Evolutionary conservation across 2,329 filamentous ascomycete genomes (phyloP).

Genomic region (Aureobasidium leucospermi): DNA sequence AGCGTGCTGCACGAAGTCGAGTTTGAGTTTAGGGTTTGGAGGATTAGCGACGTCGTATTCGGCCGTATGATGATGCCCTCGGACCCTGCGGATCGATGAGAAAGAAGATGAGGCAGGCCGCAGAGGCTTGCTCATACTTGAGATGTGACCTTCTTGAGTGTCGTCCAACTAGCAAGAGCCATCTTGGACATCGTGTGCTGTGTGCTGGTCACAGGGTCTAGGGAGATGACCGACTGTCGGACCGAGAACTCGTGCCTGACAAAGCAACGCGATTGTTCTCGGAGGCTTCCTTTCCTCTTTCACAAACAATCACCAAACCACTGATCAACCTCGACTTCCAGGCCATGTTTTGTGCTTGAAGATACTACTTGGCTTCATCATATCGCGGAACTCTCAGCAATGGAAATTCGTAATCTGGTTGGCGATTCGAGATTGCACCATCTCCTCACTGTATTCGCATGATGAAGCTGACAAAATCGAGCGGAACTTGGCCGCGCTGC

Average conservation of each 20-base stretch:
- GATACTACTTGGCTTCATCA: neutral
- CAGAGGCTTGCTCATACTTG: neutral
- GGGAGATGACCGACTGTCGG: no score
- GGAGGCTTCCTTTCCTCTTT: no score
- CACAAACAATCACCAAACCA: no score
- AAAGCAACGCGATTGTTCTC: no score
- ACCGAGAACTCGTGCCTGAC: no score
- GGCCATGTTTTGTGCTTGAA: neutral
- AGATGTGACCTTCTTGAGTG: neutral
- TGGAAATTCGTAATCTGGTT: no score
- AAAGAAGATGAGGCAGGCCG: neutral
- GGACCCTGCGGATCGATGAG: neutral
- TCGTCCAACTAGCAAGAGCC: no score
- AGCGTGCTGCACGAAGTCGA: neutral
- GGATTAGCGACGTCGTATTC: neutral
- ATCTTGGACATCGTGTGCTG: no score
- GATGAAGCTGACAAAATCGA: neutral
- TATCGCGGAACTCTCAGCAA: neutral
- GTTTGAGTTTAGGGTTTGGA: neutral
- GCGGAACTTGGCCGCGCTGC: neutral
- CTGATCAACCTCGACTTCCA: no score
- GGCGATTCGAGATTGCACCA: neutral
- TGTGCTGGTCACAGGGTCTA: no score
- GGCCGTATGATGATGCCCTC: neutral
- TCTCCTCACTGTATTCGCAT: neutral